phyloP scores from a whole-genome alignment of 108 stramenopile genomes.

The Nitzschia inconspicua region DNA sequence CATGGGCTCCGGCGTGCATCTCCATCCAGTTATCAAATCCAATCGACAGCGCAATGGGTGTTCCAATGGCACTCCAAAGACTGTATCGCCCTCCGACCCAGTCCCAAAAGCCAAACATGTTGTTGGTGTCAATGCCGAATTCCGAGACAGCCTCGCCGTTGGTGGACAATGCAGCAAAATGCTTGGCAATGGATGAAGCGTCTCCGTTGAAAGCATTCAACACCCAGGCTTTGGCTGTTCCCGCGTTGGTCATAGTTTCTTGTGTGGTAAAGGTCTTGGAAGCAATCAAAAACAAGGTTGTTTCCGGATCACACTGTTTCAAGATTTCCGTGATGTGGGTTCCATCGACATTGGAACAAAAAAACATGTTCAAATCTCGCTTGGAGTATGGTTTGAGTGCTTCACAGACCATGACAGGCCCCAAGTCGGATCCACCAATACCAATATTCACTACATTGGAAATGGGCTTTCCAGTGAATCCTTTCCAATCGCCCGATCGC shows the following conservation, averaged over 20 bases:
- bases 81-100: conserved; percentile 98
- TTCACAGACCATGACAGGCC: conserved; percentile 96
- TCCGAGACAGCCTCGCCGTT: conserved; percentile 56
- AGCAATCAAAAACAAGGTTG: conserved; percentile 89
- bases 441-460: conserved; percentile 91
- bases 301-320: conserved; percentile 82
- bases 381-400: conserved; percentile 89
- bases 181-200: conserved; percentile 77
- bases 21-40: conserved; percentile 83
- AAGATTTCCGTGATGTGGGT: conserved; percentile 91
- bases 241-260: conserved; percentile 98
- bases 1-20: conserved; percentile 96
- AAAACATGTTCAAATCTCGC: conserved; percentile 84
- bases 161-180: conserved; percentile 90
- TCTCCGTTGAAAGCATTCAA: conserved; percentile 62
- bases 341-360: conserved; percentile 97
- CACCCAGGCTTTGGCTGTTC: conserved; percentile 91
- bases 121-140: conserved; percentile 91
- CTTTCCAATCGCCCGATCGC: conserved; percentile 81
- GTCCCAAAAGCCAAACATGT: conserved; percentile 99
- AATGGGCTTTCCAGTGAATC: conserved; percentile 92
- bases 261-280: conserved; percentile 98
- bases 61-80: conserved; percentile 82
- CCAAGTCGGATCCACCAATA: conserved; percentile 94
- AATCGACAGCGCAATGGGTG: conserved; percentile 93